Conservation (phyloP, 345 rosid species). For the Eucalyptus sp. region DNA sequence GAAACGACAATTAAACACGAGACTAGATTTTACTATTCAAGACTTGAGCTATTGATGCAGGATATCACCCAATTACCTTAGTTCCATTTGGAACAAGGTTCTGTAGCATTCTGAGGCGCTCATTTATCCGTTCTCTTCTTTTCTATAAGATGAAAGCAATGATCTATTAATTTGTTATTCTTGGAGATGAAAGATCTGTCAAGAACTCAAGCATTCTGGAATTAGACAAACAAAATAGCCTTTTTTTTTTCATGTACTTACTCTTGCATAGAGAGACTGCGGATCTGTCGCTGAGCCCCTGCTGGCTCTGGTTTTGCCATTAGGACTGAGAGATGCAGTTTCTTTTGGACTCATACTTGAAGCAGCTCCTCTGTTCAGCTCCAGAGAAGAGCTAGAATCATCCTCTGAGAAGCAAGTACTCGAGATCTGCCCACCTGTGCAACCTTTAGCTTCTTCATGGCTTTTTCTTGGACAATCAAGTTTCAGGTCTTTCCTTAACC, state of each 20-base stretch:
- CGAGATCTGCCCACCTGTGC: constrained; percentile 9
- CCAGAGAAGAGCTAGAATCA: constrained; percentile 35
- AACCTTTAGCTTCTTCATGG: constrained; percentile 23
- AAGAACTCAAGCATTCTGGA: not conserved
- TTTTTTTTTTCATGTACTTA: not conserved
- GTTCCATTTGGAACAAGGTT: constrained; percentile 88
- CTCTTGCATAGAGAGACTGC: constrained; percentile 83
- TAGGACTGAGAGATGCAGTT: constrained; percentile 26
- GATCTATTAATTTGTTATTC: not conserved
- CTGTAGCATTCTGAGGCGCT: constrained; percentile 67
- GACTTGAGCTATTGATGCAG: not conserved
- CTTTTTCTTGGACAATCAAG: constrained; percentile 1
- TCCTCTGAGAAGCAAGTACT: constrained; percentile 49
- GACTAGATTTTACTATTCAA: not conserved
- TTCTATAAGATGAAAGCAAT: constrained; percentile 28
- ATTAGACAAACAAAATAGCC: not conserved
- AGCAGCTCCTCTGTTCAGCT: constrained; percentile 13
- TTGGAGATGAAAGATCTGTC: not conserved
- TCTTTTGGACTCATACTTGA: constrained; percentile 28
- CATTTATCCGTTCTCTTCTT: constrained; percentile 85
- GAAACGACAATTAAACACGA: not conserved
- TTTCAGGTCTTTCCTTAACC: constrained; percentile 27
- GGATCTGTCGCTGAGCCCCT: constrained; percentile 78
- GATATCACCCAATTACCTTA: constrained; percentile 29
- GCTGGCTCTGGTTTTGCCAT: constrained; percentile 65